A percentile compares a stretch with the other conserved stretches of the same genome.
Conservation (phyloP, 106 monocot species). For the Agapanthus africanus region DNA sequence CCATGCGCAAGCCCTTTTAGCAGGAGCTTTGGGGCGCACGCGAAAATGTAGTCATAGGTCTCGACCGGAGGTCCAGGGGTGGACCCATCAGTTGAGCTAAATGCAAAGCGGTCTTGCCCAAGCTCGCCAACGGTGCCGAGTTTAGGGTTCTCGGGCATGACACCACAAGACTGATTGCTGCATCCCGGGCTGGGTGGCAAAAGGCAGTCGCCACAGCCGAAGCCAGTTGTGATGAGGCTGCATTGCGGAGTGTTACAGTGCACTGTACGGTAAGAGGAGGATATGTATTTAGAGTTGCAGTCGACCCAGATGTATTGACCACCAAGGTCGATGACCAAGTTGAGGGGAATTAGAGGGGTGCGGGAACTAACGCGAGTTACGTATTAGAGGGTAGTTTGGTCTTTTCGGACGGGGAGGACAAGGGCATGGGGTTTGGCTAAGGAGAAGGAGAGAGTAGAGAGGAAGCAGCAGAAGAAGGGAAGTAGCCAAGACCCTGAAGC, state of each 20-base stretch:
- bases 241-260: slow-evolving; percentile 28
- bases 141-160: neutral
- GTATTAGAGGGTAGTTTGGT: slow-evolving; percentile 43
- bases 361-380: slow-evolving; percentile 28
- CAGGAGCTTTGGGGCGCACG: neutral
- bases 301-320: slow-evolving; percentile 34
- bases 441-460: slow-evolving; percentile 6
- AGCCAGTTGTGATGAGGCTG: neutral
- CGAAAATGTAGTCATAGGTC: neutral
- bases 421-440: slow-evolving; percentile 18
- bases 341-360: slow-evolving; percentile 30
- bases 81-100: neutral
- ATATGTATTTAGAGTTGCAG: slow-evolving; percentile 35
- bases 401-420: slow-evolving; percentile 37
- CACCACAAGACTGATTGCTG: slow-evolving; percentile 24
- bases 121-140: neutral
- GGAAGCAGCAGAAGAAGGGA: neutral
- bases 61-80: neutral
- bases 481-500: neutral
- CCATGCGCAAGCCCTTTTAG: neutral
- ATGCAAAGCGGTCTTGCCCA: neutral
- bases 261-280: slow-evolving; percentile 31
- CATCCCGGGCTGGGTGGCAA: slow-evolving; percentile 21
- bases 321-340: slow-evolving; percentile 40
- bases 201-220: slow-evolving; percentile 20